These are phyloP conservation scores for Phaeoacremonium minimum DNA, from an alignment of 2,329 filamentous ascomycete genomes.

Conservation along the genomic window DNA sequence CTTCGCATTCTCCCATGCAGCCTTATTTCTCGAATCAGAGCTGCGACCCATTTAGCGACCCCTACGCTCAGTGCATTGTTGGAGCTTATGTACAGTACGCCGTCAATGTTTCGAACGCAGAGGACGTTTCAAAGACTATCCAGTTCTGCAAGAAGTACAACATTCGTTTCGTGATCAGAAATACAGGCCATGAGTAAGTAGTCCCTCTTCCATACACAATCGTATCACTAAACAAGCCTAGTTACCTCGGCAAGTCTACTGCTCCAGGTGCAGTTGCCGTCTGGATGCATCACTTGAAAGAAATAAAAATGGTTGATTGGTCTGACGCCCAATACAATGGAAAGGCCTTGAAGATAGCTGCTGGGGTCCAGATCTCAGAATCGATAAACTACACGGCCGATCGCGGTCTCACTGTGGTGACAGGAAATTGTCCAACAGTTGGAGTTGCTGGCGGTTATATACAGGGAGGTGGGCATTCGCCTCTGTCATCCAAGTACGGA, in stretches of 20 bases:
- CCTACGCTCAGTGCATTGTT: conserved; percentile 30
- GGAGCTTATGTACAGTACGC: conserved; percentile 26
- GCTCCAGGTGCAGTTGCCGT: conserved; percentile 42
- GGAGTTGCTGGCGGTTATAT: conserved; percentile 46
- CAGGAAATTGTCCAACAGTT: conserved; percentile 37
- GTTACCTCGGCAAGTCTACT: conserved; percentile 44
- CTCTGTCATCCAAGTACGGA: conserved; percentile 37
- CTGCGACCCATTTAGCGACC: conserved; percentile 21
- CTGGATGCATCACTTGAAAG: conserved; percentile 43
- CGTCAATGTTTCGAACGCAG: conserved; percentile 17
- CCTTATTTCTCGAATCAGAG: conserved; percentile 17
- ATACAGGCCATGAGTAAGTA: conserved; percentile 50
- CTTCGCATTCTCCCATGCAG: too few relatives aligned
- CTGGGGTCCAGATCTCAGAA: conserved; percentile 42
- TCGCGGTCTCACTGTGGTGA: conserved; percentile 32
- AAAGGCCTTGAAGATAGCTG: conserved; percentile 41
- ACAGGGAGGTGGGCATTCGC: conserved; percentile 44
- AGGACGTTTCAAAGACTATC: conserved; percentile 15
- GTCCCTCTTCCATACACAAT: too few relatives aligned
- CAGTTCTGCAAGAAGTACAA: conserved; percentile 32
- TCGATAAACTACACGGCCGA: conserved; percentile 29
- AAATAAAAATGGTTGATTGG: conserved; percentile 22
- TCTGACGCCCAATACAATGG: conserved; percentile 34
- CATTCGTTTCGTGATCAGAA: conserved; percentile 41
- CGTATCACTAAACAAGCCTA: too few relatives aligned